Conservation (phyloP, 1,284 basidiomycete species). For the Ceratobasidium sp. region DNA sequence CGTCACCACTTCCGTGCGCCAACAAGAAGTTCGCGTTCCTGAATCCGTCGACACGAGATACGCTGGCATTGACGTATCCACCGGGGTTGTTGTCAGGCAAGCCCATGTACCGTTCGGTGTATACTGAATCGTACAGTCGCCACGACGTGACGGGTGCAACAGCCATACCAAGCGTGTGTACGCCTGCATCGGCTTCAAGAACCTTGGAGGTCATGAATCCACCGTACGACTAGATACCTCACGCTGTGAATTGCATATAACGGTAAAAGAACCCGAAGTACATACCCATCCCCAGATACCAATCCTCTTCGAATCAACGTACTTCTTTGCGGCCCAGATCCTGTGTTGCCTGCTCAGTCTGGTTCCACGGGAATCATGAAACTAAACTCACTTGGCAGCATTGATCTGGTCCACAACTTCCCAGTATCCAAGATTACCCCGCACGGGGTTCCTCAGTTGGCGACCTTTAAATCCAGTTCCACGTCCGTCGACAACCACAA, state of each 20-base stretch:
- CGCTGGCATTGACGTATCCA: constrained; percentile 85
- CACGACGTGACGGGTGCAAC: constrained; percentile 91
- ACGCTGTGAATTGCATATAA: constrained; percentile 31
- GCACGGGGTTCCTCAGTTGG: constrained; percentile 80
- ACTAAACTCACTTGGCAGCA: constrained; percentile 71
- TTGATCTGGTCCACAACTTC: constrained; percentile 90
- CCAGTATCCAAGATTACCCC: constrained; percentile 82
- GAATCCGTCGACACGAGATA: constrained; percentile 87
- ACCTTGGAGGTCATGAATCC: constrained; percentile 93
- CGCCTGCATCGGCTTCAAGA: constrained; percentile 82
- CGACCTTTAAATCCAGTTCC: constrained; percentile 93
- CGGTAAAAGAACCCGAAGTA: constrained; percentile 39
- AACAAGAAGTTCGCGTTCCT: constrained; percentile 79
- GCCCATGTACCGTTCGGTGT: constrained; percentile 98
- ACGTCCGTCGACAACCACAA: constrained; percentile 90
- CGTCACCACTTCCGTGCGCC: constrained; percentile 92
- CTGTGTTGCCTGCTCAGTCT: constrained; percentile 49
- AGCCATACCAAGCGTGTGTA: constrained; percentile 88
- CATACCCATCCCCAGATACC: constrained; percentile 96
- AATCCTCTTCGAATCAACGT: constrained; percentile 81
- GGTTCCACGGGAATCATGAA: background rate
- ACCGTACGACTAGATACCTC: constrained; percentile 75
- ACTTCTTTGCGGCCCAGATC: constrained; percentile 76
- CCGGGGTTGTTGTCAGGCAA: constrained; percentile 75
- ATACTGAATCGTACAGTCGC: constrained; percentile 86